These are phyloP conservation scores for Fomitopsis palustris DNA, from an alignment of 1,284 basidiomycete species.

Conservation along the genomic window DNA sequence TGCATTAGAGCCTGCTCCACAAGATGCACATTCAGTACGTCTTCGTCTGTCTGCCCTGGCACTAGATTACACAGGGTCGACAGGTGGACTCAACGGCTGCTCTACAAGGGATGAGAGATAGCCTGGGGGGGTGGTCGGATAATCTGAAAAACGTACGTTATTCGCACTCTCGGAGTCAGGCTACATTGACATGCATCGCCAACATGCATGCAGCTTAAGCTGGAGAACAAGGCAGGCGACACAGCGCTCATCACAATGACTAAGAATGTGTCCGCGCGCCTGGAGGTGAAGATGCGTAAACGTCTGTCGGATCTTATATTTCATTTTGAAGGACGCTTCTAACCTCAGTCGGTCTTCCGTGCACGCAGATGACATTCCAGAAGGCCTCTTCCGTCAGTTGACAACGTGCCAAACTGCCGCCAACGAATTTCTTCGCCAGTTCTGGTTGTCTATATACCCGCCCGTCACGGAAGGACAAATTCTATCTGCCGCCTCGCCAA, in stretches of 20 bases:
- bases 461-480: conserved; percentile 56
- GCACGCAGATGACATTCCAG: conserved; percentile 72
- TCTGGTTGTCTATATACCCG: conserved; percentile 89
- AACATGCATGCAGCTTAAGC: conserved; percentile 39
- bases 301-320: conserved; percentile 39
- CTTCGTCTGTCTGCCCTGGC: neutral
- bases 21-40: conserved; percentile 32
- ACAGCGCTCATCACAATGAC: conserved; percentile 74
- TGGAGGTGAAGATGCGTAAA: conserved; percentile 62
- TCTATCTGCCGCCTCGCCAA: conserved; percentile 44
- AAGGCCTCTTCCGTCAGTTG: conserved; percentile 76
- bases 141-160: conserved; percentile 52
- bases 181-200: neutral
- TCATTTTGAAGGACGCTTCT: neutral
- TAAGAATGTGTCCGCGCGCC: conserved; percentile 63
- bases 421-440: conserved; percentile 95
- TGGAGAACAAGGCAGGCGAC: conserved; percentile 64
- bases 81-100: conserved; percentile 44
- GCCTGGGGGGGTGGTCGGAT: conserved; percentile 55
- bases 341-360: neutral
- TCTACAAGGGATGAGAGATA: conserved; percentile 42
- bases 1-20: conserved; percentile 33
- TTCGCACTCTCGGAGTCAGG: neutral
- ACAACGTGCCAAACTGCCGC: conserved; percentile 88
- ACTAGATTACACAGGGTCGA: neutral